Conservation (phyloP, 768 basidiomycete species). For the Termitomyces sp. region DNA sequence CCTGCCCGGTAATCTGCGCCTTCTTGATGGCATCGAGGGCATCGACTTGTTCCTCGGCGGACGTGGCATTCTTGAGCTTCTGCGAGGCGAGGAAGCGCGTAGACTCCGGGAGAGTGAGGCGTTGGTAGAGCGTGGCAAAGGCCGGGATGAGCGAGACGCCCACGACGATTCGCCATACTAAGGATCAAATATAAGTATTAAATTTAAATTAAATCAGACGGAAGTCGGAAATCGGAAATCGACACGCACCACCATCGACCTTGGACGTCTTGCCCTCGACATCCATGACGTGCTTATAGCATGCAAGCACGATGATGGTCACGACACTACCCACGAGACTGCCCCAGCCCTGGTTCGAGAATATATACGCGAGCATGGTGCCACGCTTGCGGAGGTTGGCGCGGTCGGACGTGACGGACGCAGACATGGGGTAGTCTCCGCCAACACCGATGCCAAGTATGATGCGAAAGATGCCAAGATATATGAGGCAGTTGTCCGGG, state of each 20-base stretch:
- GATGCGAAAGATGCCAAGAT: conserved; percentile 62
- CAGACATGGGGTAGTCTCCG: conserved; percentile 77
- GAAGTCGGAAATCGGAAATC: not conserved
- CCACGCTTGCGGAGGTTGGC: conserved; percentile 62
- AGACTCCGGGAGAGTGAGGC: conserved; percentile 68
- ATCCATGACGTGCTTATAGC: conserved; percentile 61
- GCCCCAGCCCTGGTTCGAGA: conserved; percentile 78
- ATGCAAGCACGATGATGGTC: conserved; percentile 57
- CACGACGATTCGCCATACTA: conserved; percentile 68
- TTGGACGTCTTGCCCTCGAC: conserved; percentile 50
- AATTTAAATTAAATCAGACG: not conserved
- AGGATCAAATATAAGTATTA: not conserved
- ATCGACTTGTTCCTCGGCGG: conserved; percentile 14
- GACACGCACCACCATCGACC: conserved; percentile 56
- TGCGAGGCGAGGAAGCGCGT: conserved; percentile 45
- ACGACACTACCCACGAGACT: conserved; percentile 56
- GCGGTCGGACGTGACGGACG: conserved; percentile 62
- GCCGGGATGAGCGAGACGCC: conserved; percentile 75
- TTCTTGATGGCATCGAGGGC: conserved; percentile 27
- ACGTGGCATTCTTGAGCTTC: conserved; percentile 19
- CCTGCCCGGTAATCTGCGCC: conserved; percentile 23
- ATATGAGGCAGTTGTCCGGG: conserved; percentile 49
- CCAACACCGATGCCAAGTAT: conserved; percentile 75
- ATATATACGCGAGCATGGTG: conserved; percentile 71
- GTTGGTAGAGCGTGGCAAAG: conserved; percentile 69